Percentiles rank a stretch among this genome's conserved stretches.
Conservation (phyloP, 2,329 filamentous ascomycete genomes). For the Sporothrix euskadiensis region DNA sequence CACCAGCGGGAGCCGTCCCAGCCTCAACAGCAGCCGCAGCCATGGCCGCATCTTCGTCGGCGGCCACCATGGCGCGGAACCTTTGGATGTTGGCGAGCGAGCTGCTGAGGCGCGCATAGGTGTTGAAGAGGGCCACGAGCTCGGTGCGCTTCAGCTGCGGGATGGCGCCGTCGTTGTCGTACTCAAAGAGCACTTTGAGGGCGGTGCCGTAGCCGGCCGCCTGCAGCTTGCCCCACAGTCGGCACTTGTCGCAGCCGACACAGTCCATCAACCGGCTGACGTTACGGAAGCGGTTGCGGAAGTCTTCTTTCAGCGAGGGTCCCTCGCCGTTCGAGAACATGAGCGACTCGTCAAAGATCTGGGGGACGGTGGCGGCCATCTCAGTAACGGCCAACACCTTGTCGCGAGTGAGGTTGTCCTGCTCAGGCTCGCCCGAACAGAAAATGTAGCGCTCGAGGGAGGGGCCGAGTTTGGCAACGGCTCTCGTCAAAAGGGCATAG, state of each 20-base stretch:
- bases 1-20: neutral
- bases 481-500: constrained; percentile 91
- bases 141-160: constrained; percentile 83
- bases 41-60: constrained; percentile 38
- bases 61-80: constrained; percentile 62
- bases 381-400: constrained; percentile 78
- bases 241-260: constrained; percentile 97
- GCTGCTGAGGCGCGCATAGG: constrained; percentile 80
- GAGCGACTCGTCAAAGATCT: constrained; percentile 90
- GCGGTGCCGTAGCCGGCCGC: constrained; percentile 93
- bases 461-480: constrained; percentile 84
- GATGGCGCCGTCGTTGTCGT: constrained; percentile 63
- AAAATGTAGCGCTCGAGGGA: constrained; percentile 82
- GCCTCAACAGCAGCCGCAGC: neutral
- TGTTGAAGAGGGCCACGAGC: constrained; percentile 92
- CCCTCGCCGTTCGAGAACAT: constrained; percentile 86
- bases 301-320: constrained; percentile 88
- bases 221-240: constrained; percentile 96
- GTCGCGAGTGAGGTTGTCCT: constrained; percentile 76
- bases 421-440: constrained; percentile 78
- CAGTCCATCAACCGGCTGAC: constrained; percentile 98
- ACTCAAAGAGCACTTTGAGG: constrained; percentile 94
- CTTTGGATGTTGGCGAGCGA: constrained; percentile 73
- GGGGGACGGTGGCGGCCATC: constrained; percentile 65
- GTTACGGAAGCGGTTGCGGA: constrained; percentile 95